A percentile compares a stretch with the other conserved stretches of the same genome.
phyloP scores from a whole-genome alignment of 202 grass and related monocot species.

The Zizania palustris region DNA sequence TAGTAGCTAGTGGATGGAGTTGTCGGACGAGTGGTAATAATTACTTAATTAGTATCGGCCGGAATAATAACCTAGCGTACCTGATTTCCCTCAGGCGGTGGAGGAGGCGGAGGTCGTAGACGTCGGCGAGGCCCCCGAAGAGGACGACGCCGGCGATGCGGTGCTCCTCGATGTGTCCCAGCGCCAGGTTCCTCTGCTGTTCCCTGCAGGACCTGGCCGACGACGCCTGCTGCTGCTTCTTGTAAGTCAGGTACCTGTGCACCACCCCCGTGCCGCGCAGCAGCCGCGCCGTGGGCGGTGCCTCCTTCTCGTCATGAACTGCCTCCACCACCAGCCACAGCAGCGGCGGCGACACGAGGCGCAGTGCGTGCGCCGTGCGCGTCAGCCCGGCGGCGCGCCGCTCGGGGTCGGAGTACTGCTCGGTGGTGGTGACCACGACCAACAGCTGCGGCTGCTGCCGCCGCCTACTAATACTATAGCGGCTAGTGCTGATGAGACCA shows the following conservation, averaged over 20 bases:
- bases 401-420: constrained; percentile 28
- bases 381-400: constrained; percentile 55
- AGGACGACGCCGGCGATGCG: constrained; percentile 65
- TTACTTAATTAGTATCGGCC: too few species aligned
- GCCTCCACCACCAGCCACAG: constrained; percentile 80
- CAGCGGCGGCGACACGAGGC: constrained; percentile 61
- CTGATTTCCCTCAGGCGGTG: constrained; percentile 59
- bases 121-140: constrained; percentile 60
- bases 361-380: constrained; percentile 66
- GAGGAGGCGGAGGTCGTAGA: constrained; percentile 68
- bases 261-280: constrained; percentile 56
- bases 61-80: constrained; percentile 40
- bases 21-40: too few species aligned
- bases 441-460: constrained; percentile 37
- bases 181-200: constrained; percentile 65
- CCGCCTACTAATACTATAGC: background rate
- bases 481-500: background rate
- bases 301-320: constrained; percentile 11
- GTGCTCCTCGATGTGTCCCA: constrained; percentile 69
- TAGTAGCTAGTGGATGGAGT: too few species aligned
- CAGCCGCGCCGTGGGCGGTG: constrained; percentile 52
- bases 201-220: constrained; percentile 1
- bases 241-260: constrained; percentile 66
- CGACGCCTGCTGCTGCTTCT: constrained; percentile 32
- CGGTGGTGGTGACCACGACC: constrained; percentile 52